Evolutionary conservation across 148 eudicot species (phyloP).

Genomic region (Persicaria tinctoria): DNA sequence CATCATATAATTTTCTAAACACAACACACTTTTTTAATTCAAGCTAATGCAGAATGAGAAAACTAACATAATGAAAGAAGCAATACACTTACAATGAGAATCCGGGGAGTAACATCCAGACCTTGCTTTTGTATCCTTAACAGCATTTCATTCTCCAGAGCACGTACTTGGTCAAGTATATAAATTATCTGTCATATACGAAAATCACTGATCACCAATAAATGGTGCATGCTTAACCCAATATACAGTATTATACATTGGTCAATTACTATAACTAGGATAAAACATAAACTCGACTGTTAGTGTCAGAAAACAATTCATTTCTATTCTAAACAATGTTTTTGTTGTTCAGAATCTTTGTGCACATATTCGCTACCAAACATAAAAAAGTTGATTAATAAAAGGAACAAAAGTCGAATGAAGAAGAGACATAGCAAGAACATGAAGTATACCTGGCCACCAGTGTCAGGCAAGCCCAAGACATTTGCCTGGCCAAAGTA

Average conservation of each 20-base stretch:
- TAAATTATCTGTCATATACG: slow-evolving; percentile 56
- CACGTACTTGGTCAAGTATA: slow-evolving; percentile 96
- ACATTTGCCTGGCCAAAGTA: slow-evolving; percentile 96
- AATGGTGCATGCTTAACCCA: neutral
- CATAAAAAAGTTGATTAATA: neutral
- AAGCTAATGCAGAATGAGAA: neutral
- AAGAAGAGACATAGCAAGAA: slow-evolving; percentile 5
- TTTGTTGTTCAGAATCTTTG: neutral
- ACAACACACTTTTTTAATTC: neutral
- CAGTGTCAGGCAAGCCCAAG: slow-evolving; percentile 95
- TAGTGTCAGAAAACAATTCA: neutral
- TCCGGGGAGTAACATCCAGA: slow-evolving; percentile 63
- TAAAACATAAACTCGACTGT: neutral
- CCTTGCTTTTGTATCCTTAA: slow-evolving; percentile 70
- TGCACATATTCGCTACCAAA: neutral
- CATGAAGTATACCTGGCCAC: slow-evolving; percentile 68
- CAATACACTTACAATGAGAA: slow-evolving; percentile 58
- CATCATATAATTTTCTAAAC: neutral
- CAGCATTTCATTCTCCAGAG: slow-evolving; percentile 86
- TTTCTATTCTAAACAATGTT: neutral
- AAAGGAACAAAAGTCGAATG: neutral
- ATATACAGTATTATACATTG: neutral
- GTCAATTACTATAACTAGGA: neutral
- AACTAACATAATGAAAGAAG: neutral
- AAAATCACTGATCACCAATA: neutral